A percentile compares a stretch with the other conserved stretches of the same genome.
Conservation (phyloP, 2,329 filamentous ascomycete species). For the Alternaria sp. region DNA sequence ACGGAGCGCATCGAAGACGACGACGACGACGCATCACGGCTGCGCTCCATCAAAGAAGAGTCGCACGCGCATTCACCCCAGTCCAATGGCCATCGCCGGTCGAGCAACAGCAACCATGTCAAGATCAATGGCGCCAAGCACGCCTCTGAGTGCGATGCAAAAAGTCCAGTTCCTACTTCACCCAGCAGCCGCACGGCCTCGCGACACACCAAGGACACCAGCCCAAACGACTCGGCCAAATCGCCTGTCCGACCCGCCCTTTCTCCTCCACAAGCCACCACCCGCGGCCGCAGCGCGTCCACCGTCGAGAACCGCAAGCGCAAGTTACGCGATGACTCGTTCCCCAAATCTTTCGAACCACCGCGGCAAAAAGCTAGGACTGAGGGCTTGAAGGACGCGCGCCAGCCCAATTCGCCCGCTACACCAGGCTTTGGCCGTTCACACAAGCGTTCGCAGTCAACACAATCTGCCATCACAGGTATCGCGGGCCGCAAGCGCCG, state of each 20-base stretch:
- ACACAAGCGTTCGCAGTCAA: constrained; percentile 52
- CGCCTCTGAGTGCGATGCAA: constrained; percentile 42
- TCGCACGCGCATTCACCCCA: constrained; percentile 36
- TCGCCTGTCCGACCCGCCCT: constrained; percentile 38
- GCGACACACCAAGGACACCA: constrained; percentile 48
- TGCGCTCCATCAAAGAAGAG: constrained; percentile 43
- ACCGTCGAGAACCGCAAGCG: constrained; percentile 53
- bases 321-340: constrained; percentile 51
- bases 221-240: constrained; percentile 41
- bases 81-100: constrained; percentile 38
- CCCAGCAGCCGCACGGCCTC: constrained; percentile 48
- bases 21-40: constrained; percentile 35
- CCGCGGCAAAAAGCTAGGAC: constrained; percentile 53
- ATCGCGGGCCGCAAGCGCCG: constrained; percentile 46
- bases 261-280: constrained; percentile 39
- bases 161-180: constrained; percentile 47
- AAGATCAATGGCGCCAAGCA: constrained; percentile 44
- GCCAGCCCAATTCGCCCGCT: constrained; percentile 47
- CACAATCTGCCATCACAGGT: constrained; percentile 46
- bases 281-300: constrained; percentile 50
- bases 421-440: constrained; percentile 45
- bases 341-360: constrained; percentile 48
- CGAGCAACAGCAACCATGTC: constrained; percentile 32
- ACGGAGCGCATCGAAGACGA: constrained; percentile 51
- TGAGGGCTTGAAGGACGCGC: constrained; percentile 46